Conservation (phyloP, 31 red algal genomes). For the Porphyra umbilicalis region DNA sequence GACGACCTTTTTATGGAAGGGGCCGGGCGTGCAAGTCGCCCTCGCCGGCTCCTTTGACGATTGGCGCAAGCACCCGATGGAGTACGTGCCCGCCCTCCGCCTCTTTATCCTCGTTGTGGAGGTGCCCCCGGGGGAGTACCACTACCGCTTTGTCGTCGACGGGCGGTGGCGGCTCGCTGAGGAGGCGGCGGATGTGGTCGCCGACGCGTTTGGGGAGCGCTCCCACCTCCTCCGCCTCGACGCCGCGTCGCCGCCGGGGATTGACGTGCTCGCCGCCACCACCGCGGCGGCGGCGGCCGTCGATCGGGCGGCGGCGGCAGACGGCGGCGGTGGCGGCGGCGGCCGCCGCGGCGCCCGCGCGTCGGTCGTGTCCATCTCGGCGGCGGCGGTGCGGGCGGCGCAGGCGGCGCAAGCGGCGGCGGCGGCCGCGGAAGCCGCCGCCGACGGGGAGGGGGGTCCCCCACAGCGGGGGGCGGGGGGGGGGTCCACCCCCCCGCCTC, state of each 20-base stretch:
- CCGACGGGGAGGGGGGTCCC: neutral
- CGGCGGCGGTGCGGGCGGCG: conserved; percentile 27
- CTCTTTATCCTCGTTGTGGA: conserved; percentile 57
- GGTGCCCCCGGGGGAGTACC: conserved; percentile 47
- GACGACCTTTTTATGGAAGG: conserved; percentile 56
- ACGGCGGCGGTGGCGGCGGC: neutral
- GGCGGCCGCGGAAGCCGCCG: conserved; percentile 4
- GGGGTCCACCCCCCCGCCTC: neutral
- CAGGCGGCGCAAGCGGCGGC: conserved; percentile 25
- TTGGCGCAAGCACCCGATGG: conserved; percentile 71
- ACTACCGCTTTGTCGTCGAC: conserved; percentile 70
- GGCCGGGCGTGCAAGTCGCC: conserved; percentile 22
- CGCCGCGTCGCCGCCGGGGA: neutral
- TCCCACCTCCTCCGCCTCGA: conserved; percentile 31
- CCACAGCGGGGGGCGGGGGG: too few relatives aligned
- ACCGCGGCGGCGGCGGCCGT: neutral
- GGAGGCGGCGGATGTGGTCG: conserved; percentile 27
- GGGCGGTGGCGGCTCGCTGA: conserved; percentile 59
- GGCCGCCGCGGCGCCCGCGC: neutral
- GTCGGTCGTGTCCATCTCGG: conserved; percentile 3
- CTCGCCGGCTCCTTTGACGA: conserved; percentile 59
- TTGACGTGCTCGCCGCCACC: neutral
- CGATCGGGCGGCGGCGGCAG: neutral
- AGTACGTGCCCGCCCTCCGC: conserved; percentile 27
- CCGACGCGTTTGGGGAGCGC: conserved; percentile 49